Conservation (phyloP, 202 grass and related monocot species). For the Hordeum pubiflorum region DNA sequence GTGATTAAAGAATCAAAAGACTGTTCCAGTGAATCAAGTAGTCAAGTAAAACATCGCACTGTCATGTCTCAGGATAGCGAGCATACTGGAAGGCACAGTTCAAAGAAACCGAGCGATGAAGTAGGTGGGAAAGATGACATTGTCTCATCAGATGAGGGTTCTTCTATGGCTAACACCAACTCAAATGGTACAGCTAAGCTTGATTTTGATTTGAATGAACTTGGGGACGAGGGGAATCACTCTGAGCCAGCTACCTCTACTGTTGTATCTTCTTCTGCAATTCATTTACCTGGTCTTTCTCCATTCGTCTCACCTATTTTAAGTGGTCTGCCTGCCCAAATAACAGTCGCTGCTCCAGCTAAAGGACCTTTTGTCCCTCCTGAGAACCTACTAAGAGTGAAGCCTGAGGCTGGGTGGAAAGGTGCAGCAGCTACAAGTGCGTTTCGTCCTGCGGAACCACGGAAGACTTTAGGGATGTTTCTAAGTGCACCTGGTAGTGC, state of each 20-base stretch:
- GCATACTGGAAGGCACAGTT: slow-evolving; percentile 26
- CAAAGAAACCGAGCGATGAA: slow-evolving; percentile 19
- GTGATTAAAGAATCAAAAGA: slow-evolving; percentile 31
- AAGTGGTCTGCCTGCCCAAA: slow-evolving; percentile 23
- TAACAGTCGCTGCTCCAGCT: slow-evolving; percentile 59
- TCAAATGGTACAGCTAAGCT: slow-evolving; percentile 34
- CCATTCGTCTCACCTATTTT: slow-evolving; percentile 26
- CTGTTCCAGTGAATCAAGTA: slow-evolving; percentile 34
- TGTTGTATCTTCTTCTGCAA: slow-evolving; percentile 11
- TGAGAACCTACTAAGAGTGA: slow-evolving; percentile 52
- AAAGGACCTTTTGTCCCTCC: slow-evolving; percentile 67
- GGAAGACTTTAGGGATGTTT: slow-evolving; percentile 38
- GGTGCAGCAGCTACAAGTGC: slow-evolving; percentile 69
- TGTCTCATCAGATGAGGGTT: slow-evolving; percentile 38
- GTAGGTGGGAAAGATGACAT: slow-evolving; percentile 25
- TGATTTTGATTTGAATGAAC: slow-evolving; percentile 79
- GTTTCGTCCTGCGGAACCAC: slow-evolving; percentile 52
- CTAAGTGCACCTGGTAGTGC: background rate
- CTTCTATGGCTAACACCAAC: slow-evolving; percentile 25
- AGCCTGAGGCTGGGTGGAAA: slow-evolving; percentile 62
- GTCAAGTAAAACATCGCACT: slow-evolving; percentile 5
- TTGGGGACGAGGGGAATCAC: slow-evolving; percentile 39
- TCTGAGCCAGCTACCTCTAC: slow-evolving; percentile 30
- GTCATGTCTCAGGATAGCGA: slow-evolving; percentile 25
- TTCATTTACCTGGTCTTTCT: slow-evolving; percentile 25